Evolutionary conservation across 1,139 yeast species (phyloP), one percentile per base, ranked within the genome.

Genomic region (Hanseniaspora gamundiae): DNA sequence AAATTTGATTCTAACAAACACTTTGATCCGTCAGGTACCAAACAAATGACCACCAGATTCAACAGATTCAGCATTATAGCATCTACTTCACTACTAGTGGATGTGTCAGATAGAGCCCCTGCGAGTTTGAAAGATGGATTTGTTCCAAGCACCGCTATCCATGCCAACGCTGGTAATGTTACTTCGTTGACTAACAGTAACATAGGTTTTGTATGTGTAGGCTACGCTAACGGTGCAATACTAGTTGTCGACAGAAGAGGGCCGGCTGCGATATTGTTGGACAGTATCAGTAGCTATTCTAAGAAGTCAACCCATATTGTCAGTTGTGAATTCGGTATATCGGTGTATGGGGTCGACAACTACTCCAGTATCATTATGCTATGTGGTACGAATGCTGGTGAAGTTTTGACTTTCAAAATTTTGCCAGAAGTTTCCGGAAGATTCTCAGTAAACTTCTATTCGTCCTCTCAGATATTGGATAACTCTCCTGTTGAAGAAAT

Each of bases 131-230:
- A 66, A 47, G 78, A 74, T 48, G 87, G 86, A 0, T 87, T 86
- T 54, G 62, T 86, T 53, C 97, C 97, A 0, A 66, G 69, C 21
- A 70, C 74, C 39, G 68, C 74, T n/a, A 56, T 83, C 2, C 70
- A 70, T 44, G 65, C 72, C 1, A 54, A 60, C n/a, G 66, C 67
- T 6, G 74, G 71, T 0, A 49, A 49, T 28, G 78, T 83, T 3
- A 69, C 88, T 0, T 74, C 84, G 1, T 53, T 88, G 42, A 71
- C 72, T 45, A 73, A 83, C 60, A 79, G 88, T 50, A 74, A 82
- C 50, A 69, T 86, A 42, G 96, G 96, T 0, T 87, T 91, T 65
- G 85, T 83, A 4, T 94, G 87, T 0, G 67, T 85, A 42, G 95
- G 84, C 0, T 87, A 84, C 59, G 73, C 73, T 41, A 74, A 80